Evolutionary conservation across 106 monocot genomes (phyloP), one percentile per base, ranked within the genome.

Genomic region (Cymbidium sinense): DNA sequence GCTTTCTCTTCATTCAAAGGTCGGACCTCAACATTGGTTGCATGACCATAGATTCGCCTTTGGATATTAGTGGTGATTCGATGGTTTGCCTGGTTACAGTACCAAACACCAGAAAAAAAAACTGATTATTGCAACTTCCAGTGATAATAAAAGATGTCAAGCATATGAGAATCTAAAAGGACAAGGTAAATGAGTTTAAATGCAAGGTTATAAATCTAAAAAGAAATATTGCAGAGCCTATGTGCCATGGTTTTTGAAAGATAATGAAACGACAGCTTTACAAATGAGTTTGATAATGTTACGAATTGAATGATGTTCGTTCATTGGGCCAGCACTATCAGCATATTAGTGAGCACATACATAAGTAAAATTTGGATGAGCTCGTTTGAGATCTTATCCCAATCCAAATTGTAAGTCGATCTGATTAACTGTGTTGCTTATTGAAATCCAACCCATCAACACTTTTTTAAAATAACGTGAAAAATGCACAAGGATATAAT

Each of bases 1-100:
- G 96, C 96, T 85, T 89, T 96, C 75, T 96, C 96, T 82, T 91
- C 93, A 78, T 93, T 91, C 43, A 96, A 72, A 43, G 96, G 96
- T 5, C 89, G 85, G 74, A 96, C 88, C 73, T 89, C 93, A 52
- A 89, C 93, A 89, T 91, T 61, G 41, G 96, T 96, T 50, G 85
- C 50, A 85, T 93, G 93, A 31, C 93, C 89, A 76, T 96, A 93
- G 17, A 96, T 75, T 11, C 89, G 87, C 70, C 96, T 91, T 79
- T 96, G 93, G 27, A 96, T 84, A 69, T 79, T 96, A 30, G 93
- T 96, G 8, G 86, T 88, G 77, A 93, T 64, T 29, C 96, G 84
- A 81, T 96, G 96, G 72, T 96, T 96, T 35, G 76, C 82, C 95
- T 95, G 83, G 50, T 77, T 43, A 58, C 51, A 19, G 31, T 70